Evolutionary conservation across 768 basidiomycete genomes (phyloP), one percentile per base, ranked within the genome.

Genomic region (Boletellus ananas): DNA sequence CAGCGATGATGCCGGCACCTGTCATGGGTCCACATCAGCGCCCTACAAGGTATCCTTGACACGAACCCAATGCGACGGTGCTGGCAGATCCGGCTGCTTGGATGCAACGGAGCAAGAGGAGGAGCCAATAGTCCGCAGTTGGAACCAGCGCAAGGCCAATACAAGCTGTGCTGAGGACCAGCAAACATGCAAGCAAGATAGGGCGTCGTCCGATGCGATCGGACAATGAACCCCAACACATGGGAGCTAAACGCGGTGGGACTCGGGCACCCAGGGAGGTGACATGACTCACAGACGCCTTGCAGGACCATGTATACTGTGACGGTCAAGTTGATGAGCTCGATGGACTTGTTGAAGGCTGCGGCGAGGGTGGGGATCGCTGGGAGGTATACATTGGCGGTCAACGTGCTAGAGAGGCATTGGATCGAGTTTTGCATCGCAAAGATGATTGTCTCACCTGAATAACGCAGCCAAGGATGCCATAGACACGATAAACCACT

Each of bases 11-110:
- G 6, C 91, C 91, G 31, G 85, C 81, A 45, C 84, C 84, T 81
- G 55, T 34, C 23, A 34, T 25, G 13, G 18, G 11, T 61, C 13
- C 52, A 45, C 34, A 18, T 17, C n/a, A 2, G 8, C 6, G 10
- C 29, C 8, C 29, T 29, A 35, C 4, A 40, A 33, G 7, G 34
- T 6, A 4, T 25, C 34, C 13, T 25, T 11, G 29, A 17, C 31
- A 59, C 63, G 37, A 62, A 79, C 87, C 87, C 18, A 91, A 71
- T 0, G 87, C 87, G 52, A 90, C 75, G 0, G 86, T 88, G 49
- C 87, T 87, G 0, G 89, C 86, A 3, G 84, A 88, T 1, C 90
- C 90, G 3, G 83, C 76, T 2, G 87, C 83, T 71, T 93, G 90
- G 3, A 92, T 34, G 52, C 85, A 88, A 20, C 91, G 79, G n/a